Evolutionary conservation across 2,329 filamentous ascomycete species (phyloP), one percentile per base, ranked within the genome.

Genomic region (Aspergillus ustus): DNA sequence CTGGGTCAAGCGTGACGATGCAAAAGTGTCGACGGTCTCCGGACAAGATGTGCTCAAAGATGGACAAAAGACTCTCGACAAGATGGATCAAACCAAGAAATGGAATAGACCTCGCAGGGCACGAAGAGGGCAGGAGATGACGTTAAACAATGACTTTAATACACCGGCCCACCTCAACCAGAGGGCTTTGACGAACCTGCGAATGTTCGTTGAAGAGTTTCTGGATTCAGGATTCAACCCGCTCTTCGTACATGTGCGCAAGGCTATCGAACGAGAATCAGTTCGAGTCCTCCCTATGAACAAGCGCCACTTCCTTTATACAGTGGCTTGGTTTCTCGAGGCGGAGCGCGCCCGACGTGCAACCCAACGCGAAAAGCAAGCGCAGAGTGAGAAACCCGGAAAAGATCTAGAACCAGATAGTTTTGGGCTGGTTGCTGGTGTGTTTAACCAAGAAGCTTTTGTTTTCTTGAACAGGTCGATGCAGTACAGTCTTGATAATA

Each of bases 221-320:
- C 81, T 99, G 3, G 94, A 99, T 75, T 93, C 94, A 0, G 91
- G 92, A 0, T 99, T 99, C 81, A 99, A 98, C 72, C 93, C 93
- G 4, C 81, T 93, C 0, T 97, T 98, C 71, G 85, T 87, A 50
- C 91, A 96, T 70, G 81, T 97, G 13, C 89, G 95, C 56, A 94
- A 92, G 76, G 92, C 93, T 2, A 90, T 99, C 58, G 94, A 97
- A 70, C 87, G 94, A 25, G 93, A 98, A 77, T 91, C 91, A 1
- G 87, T 94, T 28, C 89, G 96, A 65, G 84, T 97, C 0, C 82
- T 92, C 59, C 85, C 88, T 46, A 87, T 90, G 59, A 93, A 97
- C 70, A 84, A 87, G 2, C 86, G 89, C 28, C 94, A 98, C 69
- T 97, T 92, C 76, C 96, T 97, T 77, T 98, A 96, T 71, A 84